Base-by-base conservation (phyloP, 2,329 filamentous ascomycete genomes). In the Nemania abortiva region DNA sequence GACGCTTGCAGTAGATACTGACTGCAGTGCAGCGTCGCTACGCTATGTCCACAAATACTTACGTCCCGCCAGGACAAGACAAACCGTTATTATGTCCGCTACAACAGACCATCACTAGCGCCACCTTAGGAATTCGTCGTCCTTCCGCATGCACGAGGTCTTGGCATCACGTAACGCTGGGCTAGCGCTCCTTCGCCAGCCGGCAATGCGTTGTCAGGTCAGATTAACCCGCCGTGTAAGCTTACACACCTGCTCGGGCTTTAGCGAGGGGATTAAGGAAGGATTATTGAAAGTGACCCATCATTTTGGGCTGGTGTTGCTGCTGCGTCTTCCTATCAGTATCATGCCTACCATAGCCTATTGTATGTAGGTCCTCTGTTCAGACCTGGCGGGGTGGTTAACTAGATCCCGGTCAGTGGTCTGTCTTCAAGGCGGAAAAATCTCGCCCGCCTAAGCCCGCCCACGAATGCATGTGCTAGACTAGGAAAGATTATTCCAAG, bases 111-210 rank as follows among this genome's bases (percentile, higher is more conserved):
- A 24, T 4, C 13, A 42, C 42, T 63, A 67, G 65, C 60, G 59
- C 37, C 22, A 42, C 20, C 11, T 54, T 42, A 10, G 27, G 20
- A 34, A 20, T 47, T 10, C 31, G 27, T 58, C 58, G 39, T 39
- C 29, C 31, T 34, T 61, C 47, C 49, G 56, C 39, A 59, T 53
- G 31, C n/a, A 39, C 13, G n/a, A 13, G 15, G 18, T 57, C 57
- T 69, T 69, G 63, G 66, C 66, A 66, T 69, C 57, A 66, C 63
- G 58, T 69, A 69, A 66, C 42, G 39, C 37, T 22, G 18, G 45
- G 37, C 29, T 59, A 63, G 54, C 56, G 42, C 57, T 50, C 54
- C 63, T 49, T 56, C 24, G 13, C 29, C 47, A 54, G 47, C 22
- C 63, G 63, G 67, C 42, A 66, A 69, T 59, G 53, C 31, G 63